Evolutionary conservation across 495 filamentous ascomycete genomes (phyloP).

Genomic region (Emericellopsis terricola): DNA sequence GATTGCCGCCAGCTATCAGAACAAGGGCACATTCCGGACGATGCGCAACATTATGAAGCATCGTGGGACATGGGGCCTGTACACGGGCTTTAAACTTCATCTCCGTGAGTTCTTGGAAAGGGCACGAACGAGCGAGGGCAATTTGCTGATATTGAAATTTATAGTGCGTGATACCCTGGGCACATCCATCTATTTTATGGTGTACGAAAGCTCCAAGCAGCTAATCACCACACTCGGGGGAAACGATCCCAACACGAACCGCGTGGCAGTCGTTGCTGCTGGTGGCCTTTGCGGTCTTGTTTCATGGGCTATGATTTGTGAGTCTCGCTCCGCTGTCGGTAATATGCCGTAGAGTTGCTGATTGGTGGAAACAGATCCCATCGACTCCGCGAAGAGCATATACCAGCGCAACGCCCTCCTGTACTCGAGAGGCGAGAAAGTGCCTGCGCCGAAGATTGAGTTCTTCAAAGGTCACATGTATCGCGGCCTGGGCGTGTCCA

Average conservation of each 20-base stretch:
- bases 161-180: slow-evolving; percentile 71
- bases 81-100: slow-evolving; percentile 75
- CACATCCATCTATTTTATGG: slow-evolving; percentile 77
- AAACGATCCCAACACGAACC: slow-evolving; percentile 46
- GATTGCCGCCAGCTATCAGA: slow-evolving; percentile 50
- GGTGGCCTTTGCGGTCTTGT: slow-evolving; percentile 66
- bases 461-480: slow-evolving; percentile 63
- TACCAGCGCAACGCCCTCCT: slow-evolving; percentile 68
- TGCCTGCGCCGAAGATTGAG: slow-evolving; percentile 44
- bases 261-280: slow-evolving; percentile 52
- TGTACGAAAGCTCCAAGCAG: slow-evolving; percentile 84
- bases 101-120: slow-evolving; percentile 18
- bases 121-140: too few relatives aligned
- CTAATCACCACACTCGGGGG: slow-evolving; percentile 56
- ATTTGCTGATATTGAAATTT: not conserved
- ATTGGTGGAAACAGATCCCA: too few relatives aligned
- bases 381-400: slow-evolving; percentile 68
- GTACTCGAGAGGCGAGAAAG: slow-evolving; percentile 37
- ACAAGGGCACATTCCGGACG: slow-evolving; percentile 66
- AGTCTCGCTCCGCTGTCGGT: slow-evolving; percentile 6
- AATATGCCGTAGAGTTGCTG: too few relatives aligned
- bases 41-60: slow-evolving; percentile 62
- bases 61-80: slow-evolving; percentile 60
- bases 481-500: slow-evolving; percentile 58
- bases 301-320: slow-evolving; percentile 63